Conservation (phyloP, 2,329 filamentous ascomycete species). For the Phyllosticta paracitricarpa region DNA sequence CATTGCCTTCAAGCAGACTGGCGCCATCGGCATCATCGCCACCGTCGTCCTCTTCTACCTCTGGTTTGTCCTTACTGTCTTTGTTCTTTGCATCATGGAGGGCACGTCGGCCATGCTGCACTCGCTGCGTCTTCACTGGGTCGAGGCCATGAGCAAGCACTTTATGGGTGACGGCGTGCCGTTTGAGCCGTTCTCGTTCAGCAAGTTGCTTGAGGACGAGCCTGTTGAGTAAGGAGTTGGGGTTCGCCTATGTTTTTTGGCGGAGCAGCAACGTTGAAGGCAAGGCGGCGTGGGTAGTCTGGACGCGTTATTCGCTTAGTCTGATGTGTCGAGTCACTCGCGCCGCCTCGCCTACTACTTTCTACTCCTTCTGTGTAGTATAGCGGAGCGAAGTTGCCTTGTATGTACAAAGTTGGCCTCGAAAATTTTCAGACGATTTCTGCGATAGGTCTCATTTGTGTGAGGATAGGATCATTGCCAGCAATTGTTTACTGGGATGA, state of each 20-base stretch:
- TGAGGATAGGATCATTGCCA: too few relatives aligned
- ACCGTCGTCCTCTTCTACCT: constrained; percentile 74
- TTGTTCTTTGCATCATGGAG: constrained; percentile 86
- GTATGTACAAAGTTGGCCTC: background rate
- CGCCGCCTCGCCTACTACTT: background rate
- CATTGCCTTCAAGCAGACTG: constrained; percentile 58
- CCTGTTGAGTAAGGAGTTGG: constrained; percentile 24
- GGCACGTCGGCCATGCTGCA: constrained; percentile 94
- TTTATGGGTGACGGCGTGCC: constrained; percentile 80
- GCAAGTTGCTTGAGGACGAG: constrained; percentile 74
- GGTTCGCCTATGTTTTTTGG: background rate
- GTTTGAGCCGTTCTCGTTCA: constrained; percentile 85
- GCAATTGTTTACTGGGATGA: too few relatives aligned
- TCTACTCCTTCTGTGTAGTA: background rate
- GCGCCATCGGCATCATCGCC: constrained; percentile 63
- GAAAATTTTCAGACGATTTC: background rate
- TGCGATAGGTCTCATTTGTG: background rate
- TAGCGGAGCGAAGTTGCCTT: background rate
- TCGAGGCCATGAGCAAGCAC: constrained; percentile 96
- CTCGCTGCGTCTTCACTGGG: constrained; percentile 85
- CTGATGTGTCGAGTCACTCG: too few relatives aligned
- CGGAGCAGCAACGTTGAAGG: background rate
- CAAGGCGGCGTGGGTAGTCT: background rate
- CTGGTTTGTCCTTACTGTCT: constrained; percentile 80
- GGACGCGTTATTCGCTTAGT: too few relatives aligned